Evolutionary conservation across 352 stramenopile genomes (phyloP), one percentile per base, ranked within the genome.

Genomic region (Globisporangium okanoganense): DNA sequence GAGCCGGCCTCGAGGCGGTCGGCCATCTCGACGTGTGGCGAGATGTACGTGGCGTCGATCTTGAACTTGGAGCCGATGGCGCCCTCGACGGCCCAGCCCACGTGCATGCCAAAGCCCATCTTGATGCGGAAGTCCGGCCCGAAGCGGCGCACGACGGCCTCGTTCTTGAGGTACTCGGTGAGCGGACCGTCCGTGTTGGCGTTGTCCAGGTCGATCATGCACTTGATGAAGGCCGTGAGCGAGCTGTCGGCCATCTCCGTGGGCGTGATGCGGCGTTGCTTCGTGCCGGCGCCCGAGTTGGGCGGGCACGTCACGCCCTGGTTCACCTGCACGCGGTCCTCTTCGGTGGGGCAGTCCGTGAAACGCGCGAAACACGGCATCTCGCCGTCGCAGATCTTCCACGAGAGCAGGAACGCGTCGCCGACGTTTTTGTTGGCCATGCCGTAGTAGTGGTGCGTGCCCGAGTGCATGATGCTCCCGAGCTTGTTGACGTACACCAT

Each of bases 11-110:
- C 94, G 5, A 99, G 76, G 18, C 90, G 94, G 58, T 98, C 95
- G 9, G 93, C 85, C 77, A 92, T 91, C 59, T 98, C 95, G 12
- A 98, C 95, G 56, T 97, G 90, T 25, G 96, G 92, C 6, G 89
- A 98, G 56, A 99, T 96, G 66, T 99, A 99, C 16, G 95, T 98
- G n/a, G 94, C 95, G 67, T 99, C 96, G 62, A 99, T 97, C 66
- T 99, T 99, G 61, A 88, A 88, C 14, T 92, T 81, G 14, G 92
- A 98, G 38, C 95, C 95, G 61, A 99, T 98, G 3, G 95, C 96
- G 13, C 96, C 96, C 75, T 98, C 94, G 29, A 99, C 93, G 10
- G 95, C 95, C 89, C 92, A 98, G 38, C 96, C 96, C n/a, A 97
- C 90, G 71, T 98, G 95, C 70, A 99, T 90, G 33, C 94, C 96